Evolutionary conservation across 2,329 filamentous ascomycete genomes (phyloP).

Genomic region (Epichloe aotearoae): DNA sequence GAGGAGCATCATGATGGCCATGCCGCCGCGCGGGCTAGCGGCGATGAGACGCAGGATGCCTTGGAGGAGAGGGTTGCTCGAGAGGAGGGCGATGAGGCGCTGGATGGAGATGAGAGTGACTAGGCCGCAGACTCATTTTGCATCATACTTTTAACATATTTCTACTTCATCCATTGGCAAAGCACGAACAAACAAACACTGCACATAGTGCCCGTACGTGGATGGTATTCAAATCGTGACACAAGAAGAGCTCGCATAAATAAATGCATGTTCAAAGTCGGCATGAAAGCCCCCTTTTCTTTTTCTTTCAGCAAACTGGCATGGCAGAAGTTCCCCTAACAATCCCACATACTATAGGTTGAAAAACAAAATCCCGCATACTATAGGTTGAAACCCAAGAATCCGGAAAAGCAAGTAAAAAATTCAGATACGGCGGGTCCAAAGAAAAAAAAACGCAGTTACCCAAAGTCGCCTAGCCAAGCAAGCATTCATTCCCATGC

Average conservation of each 20-base stretch:
- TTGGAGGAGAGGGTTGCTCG: conserved; percentile 35
- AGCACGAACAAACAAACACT: no score
- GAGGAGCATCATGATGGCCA: conserved; percentile 25
- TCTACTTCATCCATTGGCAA: no score
- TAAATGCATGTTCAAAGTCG: not conserved
- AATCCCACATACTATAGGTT: not conserved
- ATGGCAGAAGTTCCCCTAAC: no score
- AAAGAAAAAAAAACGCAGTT: not conserved
- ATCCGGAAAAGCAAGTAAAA: not conserved
- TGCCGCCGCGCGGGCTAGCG: conserved; percentile 22
- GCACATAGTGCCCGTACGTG: no score
- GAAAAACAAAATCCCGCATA: not conserved
- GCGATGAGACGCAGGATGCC: conserved; percentile 38
- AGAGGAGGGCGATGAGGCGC: conserved; percentile 44
- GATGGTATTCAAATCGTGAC: no score
- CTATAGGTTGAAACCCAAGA: no score
- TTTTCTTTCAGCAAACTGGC: not conserved
- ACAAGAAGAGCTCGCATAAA: no score
- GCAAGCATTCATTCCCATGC: conserved; percentile 2
- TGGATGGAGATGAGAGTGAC: conserved; percentile 49
- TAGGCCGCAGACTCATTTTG: conserved; percentile 12
- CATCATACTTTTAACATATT: no score
- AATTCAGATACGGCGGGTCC: no score
- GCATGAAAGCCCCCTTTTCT: not conserved
- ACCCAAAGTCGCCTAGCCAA: conserved; percentile 2